Evolutionary conservation across 768 basidiomycete species (phyloP).

Genomic region (Boletellus emodensis): DNA sequence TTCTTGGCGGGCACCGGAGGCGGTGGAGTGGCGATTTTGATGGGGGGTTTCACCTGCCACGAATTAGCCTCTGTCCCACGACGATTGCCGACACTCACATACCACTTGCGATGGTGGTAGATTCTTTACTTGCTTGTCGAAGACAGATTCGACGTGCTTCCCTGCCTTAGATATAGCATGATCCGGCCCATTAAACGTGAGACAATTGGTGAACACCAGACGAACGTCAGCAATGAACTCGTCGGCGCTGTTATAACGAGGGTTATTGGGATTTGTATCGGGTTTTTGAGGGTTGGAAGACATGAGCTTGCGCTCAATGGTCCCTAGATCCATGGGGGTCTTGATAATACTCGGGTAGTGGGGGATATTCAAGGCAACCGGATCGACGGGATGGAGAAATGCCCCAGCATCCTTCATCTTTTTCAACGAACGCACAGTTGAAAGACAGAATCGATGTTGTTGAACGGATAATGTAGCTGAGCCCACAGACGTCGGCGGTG

Average conservation of each 20-base stretch:
- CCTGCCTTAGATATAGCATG: slow-evolving; percentile 79
- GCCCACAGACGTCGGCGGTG: slow-evolving; percentile 5
- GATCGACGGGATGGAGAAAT: slow-evolving; percentile 87
- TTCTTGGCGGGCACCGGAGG: slow-evolving; percentile 31
- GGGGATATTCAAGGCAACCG: slow-evolving; percentile 75
- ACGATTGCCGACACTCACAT: slow-evolving; percentile 31
- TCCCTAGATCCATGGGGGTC: slow-evolving; percentile 90
- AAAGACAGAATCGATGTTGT: slow-evolving; percentile 78
- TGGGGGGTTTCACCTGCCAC: slow-evolving; percentile 40
- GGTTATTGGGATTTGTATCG: slow-evolving; percentile 63
- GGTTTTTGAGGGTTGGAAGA: slow-evolving; percentile 79
- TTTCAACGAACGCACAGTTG: slow-evolving; percentile 77
- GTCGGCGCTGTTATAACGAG: slow-evolving; percentile 72
- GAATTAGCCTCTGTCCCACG: slow-evolving; percentile 12
- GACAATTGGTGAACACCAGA: slow-evolving; percentile 82
- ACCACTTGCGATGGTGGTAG: slow-evolving; percentile 78
- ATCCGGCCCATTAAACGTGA: slow-evolving; percentile 90
- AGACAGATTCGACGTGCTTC: slow-evolving; percentile 74
- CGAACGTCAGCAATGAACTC: slow-evolving; percentile 86
- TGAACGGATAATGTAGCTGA: slow-evolving; percentile 49
- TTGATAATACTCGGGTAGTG: slow-evolving; percentile 87
- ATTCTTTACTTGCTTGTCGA: slow-evolving; percentile 85
- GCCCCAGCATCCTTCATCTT: slow-evolving; percentile 79
- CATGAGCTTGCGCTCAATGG: slow-evolving; percentile 82
- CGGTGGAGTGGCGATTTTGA: slow-evolving; percentile 39